phyloP scores from a whole-genome alignment of 768 basidiomycete genomes.

The Trametes gibbosa region DNA sequence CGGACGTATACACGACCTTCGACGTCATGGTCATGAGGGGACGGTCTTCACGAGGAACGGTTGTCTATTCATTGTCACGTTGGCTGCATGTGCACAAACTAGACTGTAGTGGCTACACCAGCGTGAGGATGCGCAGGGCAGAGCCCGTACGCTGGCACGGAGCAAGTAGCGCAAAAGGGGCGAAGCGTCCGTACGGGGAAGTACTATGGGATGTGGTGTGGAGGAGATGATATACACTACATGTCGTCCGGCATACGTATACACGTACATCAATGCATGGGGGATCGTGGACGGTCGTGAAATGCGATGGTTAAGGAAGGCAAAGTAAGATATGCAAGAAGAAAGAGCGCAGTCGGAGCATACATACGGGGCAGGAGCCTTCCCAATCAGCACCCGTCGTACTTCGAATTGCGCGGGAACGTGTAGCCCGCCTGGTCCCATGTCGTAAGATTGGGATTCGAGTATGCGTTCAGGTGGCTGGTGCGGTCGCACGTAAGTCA shows the following conservation, averaged over 20 bases:
- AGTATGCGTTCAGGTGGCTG: conserved; percentile 58
- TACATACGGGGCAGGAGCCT: not conserved
- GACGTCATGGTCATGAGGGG: no score
- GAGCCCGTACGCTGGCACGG: not conserved
- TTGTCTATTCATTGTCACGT: not conserved
- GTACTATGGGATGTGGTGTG: conserved; percentile 5
- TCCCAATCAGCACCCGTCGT: conserved; percentile 34
- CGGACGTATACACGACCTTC: no score
- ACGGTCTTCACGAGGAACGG: not conserved
- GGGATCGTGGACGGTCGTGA: conserved; percentile 17
- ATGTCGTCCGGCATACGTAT: conserved; percentile 16
- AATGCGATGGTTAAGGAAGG: conserved; percentile 6
- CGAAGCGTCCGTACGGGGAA: not conserved
- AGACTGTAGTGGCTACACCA: not conserved
- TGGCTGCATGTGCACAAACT: not conserved
- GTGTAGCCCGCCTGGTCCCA: conserved; percentile 76
- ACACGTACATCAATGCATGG: conserved; percentile 18
- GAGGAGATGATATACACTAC: conserved; percentile 14
- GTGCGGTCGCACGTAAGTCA: not conserved
- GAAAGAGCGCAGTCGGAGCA: not conserved
- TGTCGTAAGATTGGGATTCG: conserved; percentile 80
- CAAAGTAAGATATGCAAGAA: conserved; percentile 2
- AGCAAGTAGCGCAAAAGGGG: not conserved
- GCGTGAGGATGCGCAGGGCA: not conserved
- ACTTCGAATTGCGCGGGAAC: conserved; percentile 65